phyloP scores from a whole-genome alignment of 2,329 filamentous ascomycete genomes.

The Didymella keratinophila region DNA sequence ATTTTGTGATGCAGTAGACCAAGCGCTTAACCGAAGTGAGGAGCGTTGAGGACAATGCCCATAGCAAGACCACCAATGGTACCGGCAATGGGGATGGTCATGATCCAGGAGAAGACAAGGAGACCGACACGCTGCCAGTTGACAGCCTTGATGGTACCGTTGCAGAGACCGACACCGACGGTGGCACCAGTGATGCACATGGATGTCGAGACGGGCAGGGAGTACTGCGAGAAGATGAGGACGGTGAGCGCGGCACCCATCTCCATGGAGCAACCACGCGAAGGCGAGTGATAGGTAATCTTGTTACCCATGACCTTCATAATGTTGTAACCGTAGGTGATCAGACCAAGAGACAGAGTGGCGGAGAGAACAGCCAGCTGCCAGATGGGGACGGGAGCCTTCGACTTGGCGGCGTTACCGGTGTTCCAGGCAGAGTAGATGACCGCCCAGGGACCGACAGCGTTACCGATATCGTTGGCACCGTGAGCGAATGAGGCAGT shows the following conservation, averaged over 20 bases:
- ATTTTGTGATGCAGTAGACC: constrained; percentile 13
- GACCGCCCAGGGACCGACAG: constrained; percentile 49
- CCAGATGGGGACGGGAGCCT: constrained; percentile 75
- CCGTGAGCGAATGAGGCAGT: constrained; percentile 65
- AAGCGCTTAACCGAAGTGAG: constrained; percentile 55
- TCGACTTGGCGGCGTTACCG: constrained; percentile 68
- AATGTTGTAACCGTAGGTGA: constrained; percentile 83
- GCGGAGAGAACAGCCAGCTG: constrained; percentile 74
- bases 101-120: constrained; percentile 71
- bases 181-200: constrained; percentile 81
- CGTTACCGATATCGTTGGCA: constrained; percentile 68
- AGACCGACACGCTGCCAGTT: constrained; percentile 76
- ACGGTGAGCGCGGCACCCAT: constrained; percentile 81
- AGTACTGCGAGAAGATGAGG: constrained; percentile 77
- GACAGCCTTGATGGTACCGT: constrained; percentile 73
- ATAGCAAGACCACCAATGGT: constrained; percentile 59
- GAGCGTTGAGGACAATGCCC: constrained; percentile 65
- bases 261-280: constrained; percentile 73
- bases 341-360: constrained; percentile 69
- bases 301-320: constrained; percentile 89
- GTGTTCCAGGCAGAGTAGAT: constrained; percentile 57
- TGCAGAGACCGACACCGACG: constrained; percentile 79
- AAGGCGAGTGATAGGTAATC: constrained; percentile 73
- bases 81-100: constrained; percentile 68
- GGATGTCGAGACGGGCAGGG: constrained; percentile 73